Evolutionary conservation across 768 basidiomycete genomes (phyloP).

Genomic region (Galerina sulciceps): DNA sequence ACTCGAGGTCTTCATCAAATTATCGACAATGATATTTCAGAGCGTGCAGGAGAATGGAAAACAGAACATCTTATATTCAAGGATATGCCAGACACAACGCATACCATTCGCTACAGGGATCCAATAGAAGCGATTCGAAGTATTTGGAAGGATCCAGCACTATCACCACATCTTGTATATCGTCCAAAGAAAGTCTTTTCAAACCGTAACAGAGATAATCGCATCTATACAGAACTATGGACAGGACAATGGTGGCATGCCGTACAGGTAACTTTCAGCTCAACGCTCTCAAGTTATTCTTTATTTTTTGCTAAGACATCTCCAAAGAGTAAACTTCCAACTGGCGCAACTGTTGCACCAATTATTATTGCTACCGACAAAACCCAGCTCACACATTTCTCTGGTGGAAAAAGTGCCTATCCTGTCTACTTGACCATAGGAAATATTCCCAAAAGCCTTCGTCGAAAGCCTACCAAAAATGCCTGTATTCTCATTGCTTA

Average conservation of each 20-base stretch:
- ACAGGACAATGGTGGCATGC: slow-evolving; percentile 40
- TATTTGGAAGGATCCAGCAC: slow-evolving; percentile 30
- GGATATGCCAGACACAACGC: slow-evolving; percentile 19
- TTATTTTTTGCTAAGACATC: neutral
- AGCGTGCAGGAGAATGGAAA: slow-evolving; percentile 24
- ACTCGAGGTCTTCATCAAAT: slow-evolving; percentile 21
- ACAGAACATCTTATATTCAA: slow-evolving; percentile 20
- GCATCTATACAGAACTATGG: slow-evolving; percentile 37
- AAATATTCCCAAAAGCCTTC: slow-evolving; percentile 36
- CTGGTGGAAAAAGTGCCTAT: slow-evolving; percentile 41
- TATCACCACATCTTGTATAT: slow-evolving; percentile 26
- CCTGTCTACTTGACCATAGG: slow-evolving; percentile 50
- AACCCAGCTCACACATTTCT: slow-evolving; percentile 40
- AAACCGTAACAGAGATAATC: slow-evolving; percentile 11
- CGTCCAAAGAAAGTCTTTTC: slow-evolving; percentile 27
- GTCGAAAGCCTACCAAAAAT: slow-evolving; percentile 32
- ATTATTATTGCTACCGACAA: slow-evolving; percentile 38
- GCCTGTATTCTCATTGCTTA: slow-evolving; percentile 41
- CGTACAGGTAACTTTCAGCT: slow-evolving; percentile 32
- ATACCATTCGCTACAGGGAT: slow-evolving; percentile 20
- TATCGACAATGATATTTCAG: slow-evolving; percentile 22
- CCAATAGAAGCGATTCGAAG: slow-evolving; percentile 31
- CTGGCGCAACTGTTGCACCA: slow-evolving; percentile 33
- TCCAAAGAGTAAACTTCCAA: slow-evolving; percentile 7
- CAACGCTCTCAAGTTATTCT: too few species aligned